phyloP scores from a whole-genome alignment of 306 rosid genomes.

The Sindora glabra region DNA sequence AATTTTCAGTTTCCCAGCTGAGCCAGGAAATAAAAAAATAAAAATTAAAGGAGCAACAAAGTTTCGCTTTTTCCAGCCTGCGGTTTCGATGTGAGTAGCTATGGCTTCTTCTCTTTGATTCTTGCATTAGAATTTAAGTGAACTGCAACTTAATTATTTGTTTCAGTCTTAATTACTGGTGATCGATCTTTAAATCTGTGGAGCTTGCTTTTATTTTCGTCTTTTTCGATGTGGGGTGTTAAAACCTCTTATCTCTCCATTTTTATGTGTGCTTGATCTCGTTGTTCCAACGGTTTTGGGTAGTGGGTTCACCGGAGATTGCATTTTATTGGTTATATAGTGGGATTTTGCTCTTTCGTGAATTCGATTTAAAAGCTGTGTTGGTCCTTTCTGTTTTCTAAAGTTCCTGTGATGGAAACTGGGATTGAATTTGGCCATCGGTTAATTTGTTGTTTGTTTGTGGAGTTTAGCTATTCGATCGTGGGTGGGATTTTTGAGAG shows the following conservation, averaged over 20 bases:
- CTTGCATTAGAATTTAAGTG: neutral
- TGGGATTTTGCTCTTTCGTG: neutral
- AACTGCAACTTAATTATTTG: neutral
- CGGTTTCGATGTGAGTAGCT: slow-evolving; percentile 49
- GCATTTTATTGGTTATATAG: slow-evolving; percentile 3
- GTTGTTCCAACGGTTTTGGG: neutral
- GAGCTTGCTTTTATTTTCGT: neutral
- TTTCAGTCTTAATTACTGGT: neutral
- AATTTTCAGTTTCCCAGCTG: neutral
- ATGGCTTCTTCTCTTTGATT: slow-evolving; percentile 5
- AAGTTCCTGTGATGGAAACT: neutral
- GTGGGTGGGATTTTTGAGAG: neutral
- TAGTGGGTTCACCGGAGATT: slow-evolving; percentile 2
- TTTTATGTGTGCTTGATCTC: slow-evolving; percentile 15
- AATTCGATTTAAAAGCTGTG: slow-evolving; percentile 12
- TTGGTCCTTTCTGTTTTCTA: slow-evolving; percentile 11
- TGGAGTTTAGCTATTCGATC: neutral
- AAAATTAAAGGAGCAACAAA: no score
- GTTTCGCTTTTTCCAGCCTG: slow-evolving; percentile 27
- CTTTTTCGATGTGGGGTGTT: no score
- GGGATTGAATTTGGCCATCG: neutral
- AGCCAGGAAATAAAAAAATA: slow-evolving; percentile 8
- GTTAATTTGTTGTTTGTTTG: neutral
- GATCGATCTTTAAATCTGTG: slow-evolving; percentile 37
- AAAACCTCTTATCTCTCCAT: no score